Evolutionary conservation across 768 basidiomycete species (phyloP).

Genomic region (Hypsizygus marmoreus): DNA sequence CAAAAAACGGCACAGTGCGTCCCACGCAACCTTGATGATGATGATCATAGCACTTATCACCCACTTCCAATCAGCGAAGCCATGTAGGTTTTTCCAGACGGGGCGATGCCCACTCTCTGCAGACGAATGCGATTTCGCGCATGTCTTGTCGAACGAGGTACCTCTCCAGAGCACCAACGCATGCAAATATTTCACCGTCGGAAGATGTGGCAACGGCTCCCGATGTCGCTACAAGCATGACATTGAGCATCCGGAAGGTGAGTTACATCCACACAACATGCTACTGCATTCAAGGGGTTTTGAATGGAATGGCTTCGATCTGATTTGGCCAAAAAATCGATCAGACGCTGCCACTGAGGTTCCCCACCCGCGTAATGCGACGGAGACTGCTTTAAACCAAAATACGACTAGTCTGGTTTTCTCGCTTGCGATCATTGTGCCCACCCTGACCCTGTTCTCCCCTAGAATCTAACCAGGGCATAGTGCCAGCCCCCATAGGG

Average conservation of each 20-base stretch:
- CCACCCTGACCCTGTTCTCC: too few relatives aligned
- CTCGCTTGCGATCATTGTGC: too few relatives aligned
- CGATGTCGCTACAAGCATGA: constrained; percentile 41
- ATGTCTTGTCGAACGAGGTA: constrained; percentile 34
- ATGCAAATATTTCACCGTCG: constrained; percentile 38
- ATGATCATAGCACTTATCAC: too few relatives aligned
- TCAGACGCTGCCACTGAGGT: background rate
- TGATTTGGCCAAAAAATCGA: constrained; percentile 2
- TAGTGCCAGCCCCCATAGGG: background rate
- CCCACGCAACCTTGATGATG: too few relatives aligned
- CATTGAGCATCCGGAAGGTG: constrained; percentile 16
- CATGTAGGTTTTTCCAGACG: constrained; percentile 49
- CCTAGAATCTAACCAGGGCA: background rate
- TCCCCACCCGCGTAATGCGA: background rate
- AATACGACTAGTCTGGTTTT: background rate
- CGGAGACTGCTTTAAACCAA: background rate
- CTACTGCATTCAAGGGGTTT: background rate
- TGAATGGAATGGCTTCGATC: background rate
- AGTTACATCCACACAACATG: too few relatives aligned
- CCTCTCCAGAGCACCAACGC: constrained; percentile 19
- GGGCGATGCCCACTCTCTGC: constrained; percentile 44
- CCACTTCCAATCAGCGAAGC: constrained; percentile 40
- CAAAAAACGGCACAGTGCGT: constrained; percentile 45
- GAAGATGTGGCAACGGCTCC: constrained; percentile 38
- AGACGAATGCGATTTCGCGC: constrained; percentile 50